Evolutionary conservation across 164 flowering plant species (phyloP), one percentile per base, ranked within the genome.

Genomic region (Vitis rotundifolia): DNA sequence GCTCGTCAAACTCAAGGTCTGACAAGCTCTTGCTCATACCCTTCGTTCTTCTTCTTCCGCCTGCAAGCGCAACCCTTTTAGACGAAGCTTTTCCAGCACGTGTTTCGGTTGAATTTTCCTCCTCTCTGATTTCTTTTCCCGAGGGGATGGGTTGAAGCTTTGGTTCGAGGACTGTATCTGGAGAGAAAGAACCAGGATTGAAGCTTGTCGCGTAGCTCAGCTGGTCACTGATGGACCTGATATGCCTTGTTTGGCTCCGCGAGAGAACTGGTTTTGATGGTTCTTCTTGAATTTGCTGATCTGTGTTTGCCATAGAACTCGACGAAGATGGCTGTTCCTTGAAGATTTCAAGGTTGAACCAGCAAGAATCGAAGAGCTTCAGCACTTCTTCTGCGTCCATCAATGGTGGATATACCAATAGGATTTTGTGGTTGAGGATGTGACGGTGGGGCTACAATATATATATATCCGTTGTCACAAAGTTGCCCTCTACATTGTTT

Each of bases 1-100:
- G 70, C 78, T 93, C 98, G 22, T 89, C 89, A 72, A 81, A 88
- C 61, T 93, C 94, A 56, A 91, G 88, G 18, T 91, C 92, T 28
- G 93, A 85, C 64, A 93, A 76, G 73, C 98, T 91, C 82, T 85
- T 89, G 77, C 86, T 88, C 7, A 48, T 31, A 3, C 71, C 44
- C 19, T 54, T 68, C 37, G 63, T 77, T 14, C 63, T 77, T 70
- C 61, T 82, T 49, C 73, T 78, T 75, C 75, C 16, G 12, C 7
- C 51, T 68, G 6, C 10, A 9, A 9, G 18, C 48, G 59, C 22
- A 2, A 11, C 15, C 59, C 64, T 59, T 26, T 71, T 66, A 2
- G 57, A 10, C 12, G 68, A 13, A 37, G 5, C 44, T 37, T 37
- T n/a, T 29, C 71, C 15, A 12, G 28, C 11, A 44, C 2, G 1